Base-by-base conservation (phyloP, 495 filamentous ascomycete genomes). In the Talaromyces adpressus region DNA sequence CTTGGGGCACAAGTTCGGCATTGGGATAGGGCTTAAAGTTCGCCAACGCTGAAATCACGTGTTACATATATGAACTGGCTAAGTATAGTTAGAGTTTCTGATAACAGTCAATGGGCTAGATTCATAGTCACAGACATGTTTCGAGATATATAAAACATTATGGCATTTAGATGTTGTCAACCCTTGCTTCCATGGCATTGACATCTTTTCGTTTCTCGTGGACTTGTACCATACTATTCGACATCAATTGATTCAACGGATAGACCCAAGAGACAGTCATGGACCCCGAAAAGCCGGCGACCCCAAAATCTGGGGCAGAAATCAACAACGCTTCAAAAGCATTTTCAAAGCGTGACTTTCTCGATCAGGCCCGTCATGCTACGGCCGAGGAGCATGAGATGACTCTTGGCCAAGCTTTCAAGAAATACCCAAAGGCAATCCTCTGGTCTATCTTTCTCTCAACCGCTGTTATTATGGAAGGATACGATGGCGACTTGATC, bases 401-500 rank as follows among this genome's bases (percentile, higher is more conserved):
- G 66, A 66, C 67, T 8, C 63, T 71, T 23, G 56, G 60, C 11
- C 62, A 68, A 45, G 70, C 67, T 0, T 25, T 64, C 23, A 59
- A 51, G 54, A 27, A 8, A 45, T 81, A 81, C 63, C 80, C 77
- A 12, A 78, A 78, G 68, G 80, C 80, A n/a, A 71, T 80, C 7
- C 62, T 65, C 8, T 82, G 77, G 77, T 76, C 73, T 7, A 63
- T 81, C 18, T 60, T 76, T 7, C 66, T 80, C 60, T 79, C 77
- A 16, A 75, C 75, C 34, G 71, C 70, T 20, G 74, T 82, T 54
- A 71, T 78, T 65, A 82, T 82, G 80, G 77, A 81, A 66, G 80
- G 80, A n/a, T 82, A 78, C 69, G 78, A 80, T 60, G 69, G 74
- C 11, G 70, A 64, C 23, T 71, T 82, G 25, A 72, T 81, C 41